phyloP scores from a whole-genome alignment of 2,329 filamentous ascomycete species.

The Aspergillus ochraceoroseus region DNA sequence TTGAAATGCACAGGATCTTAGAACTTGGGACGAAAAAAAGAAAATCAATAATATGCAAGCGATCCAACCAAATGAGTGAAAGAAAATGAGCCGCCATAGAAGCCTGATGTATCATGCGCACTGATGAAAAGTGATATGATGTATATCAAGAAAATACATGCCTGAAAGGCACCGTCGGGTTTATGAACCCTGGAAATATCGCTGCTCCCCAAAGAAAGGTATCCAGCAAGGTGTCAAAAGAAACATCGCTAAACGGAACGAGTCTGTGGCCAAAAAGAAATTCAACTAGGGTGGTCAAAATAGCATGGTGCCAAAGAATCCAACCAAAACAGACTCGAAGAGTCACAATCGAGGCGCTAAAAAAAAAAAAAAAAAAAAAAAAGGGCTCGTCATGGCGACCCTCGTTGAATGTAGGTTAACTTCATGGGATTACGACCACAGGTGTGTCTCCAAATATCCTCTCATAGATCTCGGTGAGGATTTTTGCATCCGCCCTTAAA shows the following conservation, averaged over 20 bases:
- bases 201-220: slow-evolving; percentile 4
- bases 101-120: neutral
- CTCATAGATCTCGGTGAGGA: slow-evolving; percentile 55
- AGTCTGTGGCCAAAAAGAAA: too few relatives aligned
- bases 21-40: neutral
- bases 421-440: neutral
- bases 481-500: slow-evolving; percentile 66
- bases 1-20: slow-evolving; percentile 12
- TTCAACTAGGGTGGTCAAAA: too few relatives aligned
- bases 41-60: slow-evolving; percentile 9
- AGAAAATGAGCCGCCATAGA: slow-evolving; percentile 3
- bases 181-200: too few relatives aligned
- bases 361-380: neutral
- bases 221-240: too few relatives aligned
- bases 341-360: too few relatives aligned
- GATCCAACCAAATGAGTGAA: slow-evolving; percentile 3
- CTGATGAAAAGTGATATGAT: neutral
- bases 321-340: too few relatives aligned
- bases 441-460: slow-evolving; percentile 41
- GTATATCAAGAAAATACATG: neutral
- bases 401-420: too few relatives aligned
- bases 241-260: too few relatives aligned
- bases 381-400: neutral
- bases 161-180: neutral
- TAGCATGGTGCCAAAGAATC: too few relatives aligned